A percentile compares a stretch with the other conserved stretches of the same genome.
Conservation (phyloP, 305 asterid genomes). For the Fraxinus nigra region DNA sequence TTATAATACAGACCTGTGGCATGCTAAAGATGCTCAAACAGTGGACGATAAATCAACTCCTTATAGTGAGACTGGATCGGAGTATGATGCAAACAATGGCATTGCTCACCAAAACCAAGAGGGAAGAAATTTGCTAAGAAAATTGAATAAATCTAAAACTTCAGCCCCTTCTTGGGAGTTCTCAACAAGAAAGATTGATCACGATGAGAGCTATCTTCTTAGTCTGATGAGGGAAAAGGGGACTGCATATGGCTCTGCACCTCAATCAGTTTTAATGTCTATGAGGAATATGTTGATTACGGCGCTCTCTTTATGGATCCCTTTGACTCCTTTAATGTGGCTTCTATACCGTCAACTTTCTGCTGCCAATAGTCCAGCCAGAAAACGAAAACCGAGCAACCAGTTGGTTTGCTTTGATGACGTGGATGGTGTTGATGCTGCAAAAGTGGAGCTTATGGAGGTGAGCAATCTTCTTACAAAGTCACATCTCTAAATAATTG, state of each 20-base stretch:
- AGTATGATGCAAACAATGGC: slow-evolving; percentile 21
- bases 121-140: slow-evolving; percentile 27
- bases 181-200: slow-evolving; percentile 87
- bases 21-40: slow-evolving; percentile 23
- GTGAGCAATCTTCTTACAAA: slow-evolving; percentile 32
- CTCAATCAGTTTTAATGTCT: slow-evolving; percentile 62
- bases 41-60: slow-evolving; percentile 23
- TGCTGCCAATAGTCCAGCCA: slow-evolving; percentile 83
- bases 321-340: slow-evolving; percentile 89
- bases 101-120: slow-evolving; percentile 18
- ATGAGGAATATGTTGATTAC: slow-evolving; percentile 76
- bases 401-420: slow-evolving; percentile 75
- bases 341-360: slow-evolving; percentile 82
- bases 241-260: slow-evolving; percentile 74
- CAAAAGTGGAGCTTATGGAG: slow-evolving; percentile 96
- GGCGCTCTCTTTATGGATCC: slow-evolving; percentile 79
- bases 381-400: slow-evolving; percentile 56
- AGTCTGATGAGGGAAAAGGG: slow-evolving; percentile 83
- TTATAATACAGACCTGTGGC: slow-evolving; percentile 42
- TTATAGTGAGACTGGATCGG: slow-evolving; percentile 23
- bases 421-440: slow-evolving; percentile 92
- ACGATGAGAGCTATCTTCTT: slow-evolving; percentile 82
- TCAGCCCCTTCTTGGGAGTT: slow-evolving; percentile 68
- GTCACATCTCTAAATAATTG: not conserved
- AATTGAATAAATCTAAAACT: slow-evolving; percentile 34